Base-by-base conservation (phyloP, 495 filamentous ascomycete species). In the Zalerion maritima region DNA sequence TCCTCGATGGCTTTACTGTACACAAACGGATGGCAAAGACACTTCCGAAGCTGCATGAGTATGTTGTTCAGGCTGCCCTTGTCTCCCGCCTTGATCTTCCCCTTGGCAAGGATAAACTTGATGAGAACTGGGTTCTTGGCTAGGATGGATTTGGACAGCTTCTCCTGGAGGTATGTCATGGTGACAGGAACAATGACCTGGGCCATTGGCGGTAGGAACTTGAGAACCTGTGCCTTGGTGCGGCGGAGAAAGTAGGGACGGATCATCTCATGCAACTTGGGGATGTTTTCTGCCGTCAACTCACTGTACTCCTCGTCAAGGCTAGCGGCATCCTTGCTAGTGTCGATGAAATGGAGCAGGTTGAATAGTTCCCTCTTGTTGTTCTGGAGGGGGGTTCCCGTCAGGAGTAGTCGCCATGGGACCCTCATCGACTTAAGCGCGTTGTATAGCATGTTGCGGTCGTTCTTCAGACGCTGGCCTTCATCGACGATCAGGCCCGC, bases 311-410 rank as follows among this genome's bases (percentile, higher is more conserved):
- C 48, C 25, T 66, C 55, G 36, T 99, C 89, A 4, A 96, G 56
- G 0, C 59, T 43, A 15, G 67, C 67, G 2, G 91, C 85, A 36
- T 81, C 59, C 22, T 77, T 62, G 0, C 43, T 30, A 0, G 53
- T 62, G 43, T 96, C 81, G 20, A 94, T 58, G 47, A 99, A 99
- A 42, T 96, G 86, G 1, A 99, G 57, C 6, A 99, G 68, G 43
- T 93, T 99, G 54, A 96, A 94, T 2, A 99, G 52, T 45, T 99
- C 89, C 32, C 82, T 63, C 26, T 81, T 78, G 47, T 94, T 96
- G 44, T 99, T 99, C 38, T 99, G 89, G 25, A 99, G 55, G 0
- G 89, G 89, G 0, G 89, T 97, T 1, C 74, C 83, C 0, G 89
- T 96, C 14, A 99, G 60, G 7, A 99, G 62, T 14, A 91, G 58